These are phyloP conservation scores for Ascocoryne sarcoides DNA, from an alignment of 2,329 filamentous ascomycete genomes.

Conservation along the genomic window DNA sequence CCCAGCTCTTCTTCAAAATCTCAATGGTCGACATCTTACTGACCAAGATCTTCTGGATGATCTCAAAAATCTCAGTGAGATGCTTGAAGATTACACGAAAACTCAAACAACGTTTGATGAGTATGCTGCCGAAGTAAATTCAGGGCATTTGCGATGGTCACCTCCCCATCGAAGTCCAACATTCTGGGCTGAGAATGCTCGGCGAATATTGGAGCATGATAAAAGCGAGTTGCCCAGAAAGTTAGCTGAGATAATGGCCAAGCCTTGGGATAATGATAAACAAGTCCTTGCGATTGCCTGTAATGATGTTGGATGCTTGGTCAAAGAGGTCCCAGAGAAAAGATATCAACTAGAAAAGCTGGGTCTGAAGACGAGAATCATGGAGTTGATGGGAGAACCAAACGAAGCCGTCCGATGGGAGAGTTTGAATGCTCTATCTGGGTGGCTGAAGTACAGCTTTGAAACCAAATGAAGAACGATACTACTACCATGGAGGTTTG, in stretches of 20 bases:
- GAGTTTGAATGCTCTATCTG: conserved; percentile 62
- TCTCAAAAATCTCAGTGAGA: conserved; percentile 49
- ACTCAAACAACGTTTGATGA: conserved; percentile 43
- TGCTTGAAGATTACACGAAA: conserved; percentile 58
- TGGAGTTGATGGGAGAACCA: conserved; percentile 63
- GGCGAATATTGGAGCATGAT: conserved; percentile 58
- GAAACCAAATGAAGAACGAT: conserved; percentile 31
- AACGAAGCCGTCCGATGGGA: conserved; percentile 68
- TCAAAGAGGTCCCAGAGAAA: conserved; percentile 64
- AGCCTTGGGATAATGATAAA: conserved; percentile 62
- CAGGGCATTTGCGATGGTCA: conserved; percentile 66
- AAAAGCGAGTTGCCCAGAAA: conserved; percentile 57
- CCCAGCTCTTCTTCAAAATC: conserved; percentile 55
- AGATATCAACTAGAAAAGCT: conserved; percentile 56
- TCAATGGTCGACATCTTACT: conserved; percentile 51
- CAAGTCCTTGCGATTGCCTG: conserved; percentile 66
- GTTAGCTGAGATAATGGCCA: conserved; percentile 57
- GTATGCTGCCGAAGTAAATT: conserved; percentile 57
- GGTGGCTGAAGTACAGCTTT: conserved; percentile 66
- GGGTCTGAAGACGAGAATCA: conserved; percentile 59
- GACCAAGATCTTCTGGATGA: conserved; percentile 58
- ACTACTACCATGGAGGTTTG: conserved; percentile 1
- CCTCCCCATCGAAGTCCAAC: conserved; percentile 61
- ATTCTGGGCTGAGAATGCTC: conserved; percentile 68
- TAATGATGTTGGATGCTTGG: conserved; percentile 62